Conservation (phyloP, 306 rosid species). For the Comarum palustre region DNA sequence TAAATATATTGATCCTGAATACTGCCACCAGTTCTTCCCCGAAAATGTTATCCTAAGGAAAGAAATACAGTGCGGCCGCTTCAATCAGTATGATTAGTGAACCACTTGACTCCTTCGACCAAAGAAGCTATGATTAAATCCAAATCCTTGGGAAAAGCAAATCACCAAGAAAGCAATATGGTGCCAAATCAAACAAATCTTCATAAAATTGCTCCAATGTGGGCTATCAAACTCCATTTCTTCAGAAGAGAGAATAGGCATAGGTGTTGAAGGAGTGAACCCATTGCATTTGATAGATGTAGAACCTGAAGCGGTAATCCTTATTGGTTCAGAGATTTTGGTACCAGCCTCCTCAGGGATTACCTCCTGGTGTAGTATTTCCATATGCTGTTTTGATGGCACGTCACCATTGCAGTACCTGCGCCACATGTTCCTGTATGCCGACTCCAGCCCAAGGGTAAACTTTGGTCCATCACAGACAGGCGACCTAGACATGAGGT, state of each 20-base stretch:
- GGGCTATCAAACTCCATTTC: constrained; percentile 50
- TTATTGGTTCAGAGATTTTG: constrained; percentile 32
- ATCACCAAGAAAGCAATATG: constrained; percentile 30
- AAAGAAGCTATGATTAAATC: constrained; percentile 33
- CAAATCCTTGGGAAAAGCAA: constrained; percentile 16
- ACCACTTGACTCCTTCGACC: constrained; percentile 27
- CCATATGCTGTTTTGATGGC: constrained; percentile 67
- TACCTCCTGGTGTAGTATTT: constrained; percentile 42
- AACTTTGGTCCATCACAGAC: constrained; percentile 78
- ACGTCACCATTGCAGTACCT: constrained; percentile 88
- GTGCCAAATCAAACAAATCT: constrained; percentile 31
- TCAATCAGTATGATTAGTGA: constrained; percentile 13
- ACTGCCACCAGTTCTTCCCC: constrained; percentile 31
- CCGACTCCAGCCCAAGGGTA: constrained; percentile 57
- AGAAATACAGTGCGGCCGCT: constrained; percentile 20
- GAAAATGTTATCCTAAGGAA: constrained; percentile 34
- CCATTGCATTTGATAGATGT: constrained; percentile 63
- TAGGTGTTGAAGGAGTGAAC: constrained; percentile 30
- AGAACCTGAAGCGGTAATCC: constrained; percentile 27
- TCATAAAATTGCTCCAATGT: constrained; percentile 10
- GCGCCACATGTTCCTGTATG: constrained; percentile 76
- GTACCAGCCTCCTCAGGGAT: constrained; percentile 30
- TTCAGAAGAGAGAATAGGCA: constrained; percentile 31
- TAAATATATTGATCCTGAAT: constrained; percentile 21
- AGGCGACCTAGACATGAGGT: constrained; percentile 77